A percentile compares a stretch with the other conserved stretches of the same genome.
These are phyloP conservation scores for Amaranthus palmeri DNA, from an alignment of 148 eudicot species.

Conservation along the genomic window DNA sequence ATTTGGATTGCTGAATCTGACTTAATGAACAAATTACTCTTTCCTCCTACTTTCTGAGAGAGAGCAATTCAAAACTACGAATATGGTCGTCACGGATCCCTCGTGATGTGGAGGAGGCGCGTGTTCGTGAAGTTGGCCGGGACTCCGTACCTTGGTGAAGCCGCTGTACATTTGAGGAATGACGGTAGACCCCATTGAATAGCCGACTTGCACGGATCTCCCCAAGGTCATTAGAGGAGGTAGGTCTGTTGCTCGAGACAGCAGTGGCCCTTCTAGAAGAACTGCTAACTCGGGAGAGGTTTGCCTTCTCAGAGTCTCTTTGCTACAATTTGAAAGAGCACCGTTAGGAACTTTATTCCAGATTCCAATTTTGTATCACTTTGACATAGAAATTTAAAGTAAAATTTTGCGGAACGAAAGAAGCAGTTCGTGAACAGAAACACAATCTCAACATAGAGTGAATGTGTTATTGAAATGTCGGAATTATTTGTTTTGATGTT, in stretches of 20 bases:
- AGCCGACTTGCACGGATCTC: constrained; percentile 40
- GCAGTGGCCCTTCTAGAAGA: constrained; percentile 63
- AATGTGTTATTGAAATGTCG: no score
- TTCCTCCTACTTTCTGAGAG: constrained; percentile 54
- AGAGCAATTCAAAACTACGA: constrained; percentile 84
- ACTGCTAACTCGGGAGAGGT: constrained; percentile 50
- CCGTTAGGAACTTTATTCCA: constrained; percentile 1
- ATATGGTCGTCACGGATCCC: constrained; percentile 67
- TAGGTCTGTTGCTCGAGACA: constrained; percentile 46
- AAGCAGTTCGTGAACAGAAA: neutral
- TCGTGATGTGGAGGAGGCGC: constrained; percentile 43
- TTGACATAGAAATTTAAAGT: neutral
- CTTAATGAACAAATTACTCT: constrained; percentile 11
- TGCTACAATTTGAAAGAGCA: constrained; percentile 30
- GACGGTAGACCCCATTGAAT: constrained; percentile 38
- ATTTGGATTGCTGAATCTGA: constrained; percentile 16
- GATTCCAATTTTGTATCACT: neutral
- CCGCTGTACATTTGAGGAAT: constrained; percentile 45
- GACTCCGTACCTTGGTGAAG: constrained; percentile 44
- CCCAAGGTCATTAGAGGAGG: constrained; percentile 44
- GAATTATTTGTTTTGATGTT: no score
- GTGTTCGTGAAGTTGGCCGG: constrained; percentile 48
- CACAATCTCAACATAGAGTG: no score
- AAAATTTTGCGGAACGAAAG: neutral
- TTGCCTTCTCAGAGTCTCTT: constrained; percentile 54